These are phyloP conservation scores for Phaffia australis DNA, from an alignment of 768 basidiomycete species.

Conservation along the genomic window DNA sequence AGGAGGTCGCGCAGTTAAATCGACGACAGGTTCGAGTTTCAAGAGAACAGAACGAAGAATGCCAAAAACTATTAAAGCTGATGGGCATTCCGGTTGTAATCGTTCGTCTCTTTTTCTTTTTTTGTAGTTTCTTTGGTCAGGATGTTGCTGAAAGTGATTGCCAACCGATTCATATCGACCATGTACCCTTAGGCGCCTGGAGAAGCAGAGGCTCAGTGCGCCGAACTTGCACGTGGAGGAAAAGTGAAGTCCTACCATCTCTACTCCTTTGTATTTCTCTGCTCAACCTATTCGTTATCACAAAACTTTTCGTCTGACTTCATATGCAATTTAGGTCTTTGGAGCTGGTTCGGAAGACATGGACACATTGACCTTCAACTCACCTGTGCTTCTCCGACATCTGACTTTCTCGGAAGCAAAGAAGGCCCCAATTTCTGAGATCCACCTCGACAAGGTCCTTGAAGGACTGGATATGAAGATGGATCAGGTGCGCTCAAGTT, in stretches of 20 bases:
- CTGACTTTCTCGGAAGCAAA: conserved; percentile 97
- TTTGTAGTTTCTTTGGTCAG: background rate
- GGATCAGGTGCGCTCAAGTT: conserved; percentile 52
- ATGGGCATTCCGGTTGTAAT: conserved; percentile 97
- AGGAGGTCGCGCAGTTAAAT: conserved; percentile 82
- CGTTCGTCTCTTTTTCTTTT: conserved; percentile 43
- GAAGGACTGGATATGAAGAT: conserved; percentile 86
- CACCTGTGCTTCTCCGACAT: conserved; percentile 86
- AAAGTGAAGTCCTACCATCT: conserved; percentile 47
- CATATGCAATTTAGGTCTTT: conserved; percentile 55
- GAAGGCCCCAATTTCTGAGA: conserved; percentile 90
- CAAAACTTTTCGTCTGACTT: background rate
- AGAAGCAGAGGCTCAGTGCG: conserved; percentile 97
- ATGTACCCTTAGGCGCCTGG: conserved; percentile 64
- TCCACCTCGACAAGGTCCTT: conserved; percentile 67
- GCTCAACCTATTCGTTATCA: background rate
- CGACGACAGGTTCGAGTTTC: conserved; percentile 91
- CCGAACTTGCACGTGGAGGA: conserved; percentile 90
- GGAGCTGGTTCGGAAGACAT: conserved; percentile 98
- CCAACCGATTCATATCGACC: conserved; percentile 9
- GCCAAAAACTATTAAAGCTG: conserved; percentile 66
- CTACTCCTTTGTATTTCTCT: background rate
- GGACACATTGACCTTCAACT: conserved; percentile 93
- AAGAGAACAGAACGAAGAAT: conserved; percentile 91
- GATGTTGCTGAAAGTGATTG: background rate